Evolutionary conservation across 2,329 filamentous ascomycete species (phyloP), one percentile per base, ranked within the genome.

Genomic region (Penicillium sp.): DNA sequence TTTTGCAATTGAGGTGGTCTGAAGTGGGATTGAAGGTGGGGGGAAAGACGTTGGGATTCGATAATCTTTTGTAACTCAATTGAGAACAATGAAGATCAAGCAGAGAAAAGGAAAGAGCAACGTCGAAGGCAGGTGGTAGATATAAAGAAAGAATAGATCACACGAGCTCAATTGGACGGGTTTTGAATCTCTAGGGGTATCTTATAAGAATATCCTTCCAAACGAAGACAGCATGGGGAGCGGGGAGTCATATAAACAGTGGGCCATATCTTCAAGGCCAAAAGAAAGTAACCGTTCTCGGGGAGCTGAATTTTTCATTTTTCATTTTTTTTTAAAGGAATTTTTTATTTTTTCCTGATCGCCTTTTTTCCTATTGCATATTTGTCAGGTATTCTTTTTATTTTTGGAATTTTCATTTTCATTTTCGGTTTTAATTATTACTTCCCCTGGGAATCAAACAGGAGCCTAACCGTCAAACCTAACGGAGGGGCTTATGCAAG

Each of bases 161-260:
- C 27, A 52, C 22, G 18, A 60, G 36, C 39, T 56, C 50, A 53
- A 60, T 60, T 54, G 57, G 51, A 53, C 44, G 39, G 29, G 50
- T 21, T 50, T 40, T 44, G 50, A 57, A 56, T 53, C 54, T 62
- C 45, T 53, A 41, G 46, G 53, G 54, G 54, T 51, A 16, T 55
- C 58, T 58, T 58, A 55, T 48, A 52, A 48, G 24, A 56, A 54
- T 53, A 43, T 53, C 43, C 43, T 40, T 53, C 38, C 52, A 56
- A 55, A 64, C 48, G 49, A 44, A 49, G 56, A 63, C 56, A 54
- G 63, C 62, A 69, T 69, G 68, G 63, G 68, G 61, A 68, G 69
- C 66, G 69, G 70, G 67, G 69, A 67, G 66, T 65, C 66, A 69
- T 70, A 71, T 71, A 72, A 66, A 71, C 67, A 61, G 68, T 68